phyloP scores from a whole-genome alignment of 129 eudicot genomes.

The Pseudognaphalium luteoalbum region DNA sequence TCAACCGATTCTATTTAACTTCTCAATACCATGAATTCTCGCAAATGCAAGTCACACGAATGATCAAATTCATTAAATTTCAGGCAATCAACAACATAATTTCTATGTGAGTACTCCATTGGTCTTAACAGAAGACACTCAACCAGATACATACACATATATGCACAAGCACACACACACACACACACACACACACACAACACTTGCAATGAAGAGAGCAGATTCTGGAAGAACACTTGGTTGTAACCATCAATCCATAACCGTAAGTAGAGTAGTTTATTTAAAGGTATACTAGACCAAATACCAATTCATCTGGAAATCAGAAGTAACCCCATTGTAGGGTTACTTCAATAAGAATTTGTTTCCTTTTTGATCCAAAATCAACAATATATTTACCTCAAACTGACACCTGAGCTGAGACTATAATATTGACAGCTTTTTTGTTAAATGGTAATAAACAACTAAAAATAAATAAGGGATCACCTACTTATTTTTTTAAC shows the following conservation, averaged over 20 bases:
- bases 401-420: too few relatives aligned
- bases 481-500: too few relatives aligned
- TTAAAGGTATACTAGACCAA: neutral
- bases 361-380: neutral
- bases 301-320: neutral
- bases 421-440: too few relatives aligned
- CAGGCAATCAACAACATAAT: neutral
- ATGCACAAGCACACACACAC: neutral
- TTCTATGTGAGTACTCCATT: neutral
- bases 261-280: neutral
- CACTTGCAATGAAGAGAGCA: neutral
- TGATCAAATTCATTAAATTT: neutral
- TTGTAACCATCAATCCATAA: neutral
- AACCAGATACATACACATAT: neutral
- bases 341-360: neutral
- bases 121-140: neutral
- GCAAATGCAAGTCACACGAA: neutral
- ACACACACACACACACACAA: neutral
- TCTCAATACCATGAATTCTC: constrained; percentile 11
- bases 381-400: too few relatives aligned
- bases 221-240: too few relatives aligned
- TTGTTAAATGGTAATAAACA: too few relatives aligned
- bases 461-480: too few relatives aligned
- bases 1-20: neutral
- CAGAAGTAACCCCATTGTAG: neutral